phyloP scores from a whole-genome alignment of 2,329 filamentous ascomycete genomes.

The Colletotrichum simmondsii region DNA sequence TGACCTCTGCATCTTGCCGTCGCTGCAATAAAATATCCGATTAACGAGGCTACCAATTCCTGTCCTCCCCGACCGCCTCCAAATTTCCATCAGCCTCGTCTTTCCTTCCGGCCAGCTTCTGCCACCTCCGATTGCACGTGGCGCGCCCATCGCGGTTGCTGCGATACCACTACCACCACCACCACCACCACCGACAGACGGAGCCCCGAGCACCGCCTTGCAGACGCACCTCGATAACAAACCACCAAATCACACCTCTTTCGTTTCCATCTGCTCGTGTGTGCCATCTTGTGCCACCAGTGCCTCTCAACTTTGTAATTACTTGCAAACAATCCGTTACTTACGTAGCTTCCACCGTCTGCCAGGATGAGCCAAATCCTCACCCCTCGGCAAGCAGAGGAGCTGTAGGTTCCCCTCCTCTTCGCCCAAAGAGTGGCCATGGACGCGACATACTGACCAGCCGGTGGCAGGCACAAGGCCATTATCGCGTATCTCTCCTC shows the following conservation, averaged over 20 bases:
- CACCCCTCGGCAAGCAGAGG: slow-evolving; percentile 84
- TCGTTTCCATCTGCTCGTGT: not conserved
- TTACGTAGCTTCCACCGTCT: not conserved
- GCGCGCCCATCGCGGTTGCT: slow-evolving; percentile 25
- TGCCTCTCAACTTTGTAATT: not conserved
- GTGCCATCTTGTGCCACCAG: not conserved
- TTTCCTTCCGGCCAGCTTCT: not conserved
- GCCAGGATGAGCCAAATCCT: slow-evolving; percentile 77
- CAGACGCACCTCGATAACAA: not conserved
- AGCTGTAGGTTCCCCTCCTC: slow-evolving; percentile 71
- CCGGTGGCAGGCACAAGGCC: slow-evolving; percentile 80
- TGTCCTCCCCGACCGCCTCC: not conserved
- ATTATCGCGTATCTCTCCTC: slow-evolving; percentile 89
- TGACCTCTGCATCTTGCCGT: slow-evolving; percentile 3
- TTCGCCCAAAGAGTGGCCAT: not conserved
- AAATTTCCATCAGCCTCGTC: slow-evolving; percentile 21
- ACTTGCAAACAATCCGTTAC: not conserved
- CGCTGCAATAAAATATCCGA: slow-evolving; percentile 18
- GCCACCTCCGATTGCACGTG: slow-evolving; percentile 5
- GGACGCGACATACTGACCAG: slow-evolving; percentile 29
- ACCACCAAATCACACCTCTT: not conserved
- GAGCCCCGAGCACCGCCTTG: slow-evolving; percentile 17
- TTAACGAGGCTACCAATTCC: slow-evolving; percentile 22
- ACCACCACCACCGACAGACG: slow-evolving; percentile 6
- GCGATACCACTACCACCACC: not conserved